Percentiles rank a stretch among this genome's conserved stretches.
Evolutionary conservation across 169 alveolate species (phyloP).

Genomic region (Cryptosporidium xiaoi): DNA sequence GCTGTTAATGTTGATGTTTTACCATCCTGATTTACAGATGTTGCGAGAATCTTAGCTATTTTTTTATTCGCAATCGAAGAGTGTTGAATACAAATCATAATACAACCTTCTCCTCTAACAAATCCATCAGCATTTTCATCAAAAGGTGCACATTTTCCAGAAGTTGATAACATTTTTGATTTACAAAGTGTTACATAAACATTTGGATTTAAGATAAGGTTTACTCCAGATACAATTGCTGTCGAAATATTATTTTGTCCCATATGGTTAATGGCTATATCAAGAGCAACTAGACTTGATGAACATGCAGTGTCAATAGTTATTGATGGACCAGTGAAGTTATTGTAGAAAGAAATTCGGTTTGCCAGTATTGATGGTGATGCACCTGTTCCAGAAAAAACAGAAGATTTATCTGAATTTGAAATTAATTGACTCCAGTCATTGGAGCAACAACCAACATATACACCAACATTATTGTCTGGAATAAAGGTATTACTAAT

Average conservation of each 20-base stretch:
- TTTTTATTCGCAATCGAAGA: conserved; percentile 35
- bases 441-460: conserved; percentile 65
- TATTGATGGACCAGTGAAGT: conserved; percentile 81
- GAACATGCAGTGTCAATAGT: conserved; percentile 85
- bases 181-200: conserved; percentile 48
- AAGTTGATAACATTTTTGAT: conserved; percentile 57
- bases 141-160: conserved; percentile 63
- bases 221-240: conserved; percentile 60
- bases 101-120: conserved; percentile 72
- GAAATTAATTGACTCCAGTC: conserved; percentile 75
- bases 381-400: conserved; percentile 78
- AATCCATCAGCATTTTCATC: conserved; percentile 66
- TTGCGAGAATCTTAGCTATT: conserved; percentile 53
- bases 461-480: conserved; percentile 62
- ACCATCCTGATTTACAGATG: conserved; percentile 74
- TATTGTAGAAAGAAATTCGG: conserved; percentile 79
- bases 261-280: conserved; percentile 60
- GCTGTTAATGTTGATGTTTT: conserved; percentile 74
- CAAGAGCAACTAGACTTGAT: conserved; percentile 83
- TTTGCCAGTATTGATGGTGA: conserved; percentile 81
- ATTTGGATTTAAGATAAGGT: conserved; percentile 44
- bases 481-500: neutral
- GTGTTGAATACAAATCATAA: conserved; percentile 26
- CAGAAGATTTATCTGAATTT: conserved; percentile 58
- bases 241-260: neutral